These are phyloP conservation scores for Fusarium torulosum DNA, from an alignment of 2,329 filamentous ascomycete genomes.

Conservation along the genomic window DNA sequence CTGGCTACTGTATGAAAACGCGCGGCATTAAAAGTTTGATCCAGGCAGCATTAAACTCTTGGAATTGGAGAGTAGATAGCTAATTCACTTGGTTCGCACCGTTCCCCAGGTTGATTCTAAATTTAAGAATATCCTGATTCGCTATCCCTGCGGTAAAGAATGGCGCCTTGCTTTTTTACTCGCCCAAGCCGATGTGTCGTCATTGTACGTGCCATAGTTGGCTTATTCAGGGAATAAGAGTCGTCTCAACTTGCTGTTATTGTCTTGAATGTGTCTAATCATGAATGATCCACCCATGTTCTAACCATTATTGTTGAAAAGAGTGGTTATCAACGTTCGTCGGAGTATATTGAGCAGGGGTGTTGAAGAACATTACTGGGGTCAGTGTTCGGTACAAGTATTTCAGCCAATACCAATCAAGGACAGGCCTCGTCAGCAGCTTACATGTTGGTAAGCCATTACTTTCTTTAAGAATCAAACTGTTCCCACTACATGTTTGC, in stretches of 20 bases:
- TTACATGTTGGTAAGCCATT: not conserved
- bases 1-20: conserved; percentile 23
- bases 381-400: conserved; percentile 1
- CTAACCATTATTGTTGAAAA: conserved; percentile 7
- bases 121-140: conserved; percentile 4
- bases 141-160: conserved; percentile 14
- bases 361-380: conserved; percentile 6
- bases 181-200: conserved; percentile 40
- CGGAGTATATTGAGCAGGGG: conserved; percentile 14
- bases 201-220: conserved; percentile 43
- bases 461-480: not conserved
- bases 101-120: not conserved
- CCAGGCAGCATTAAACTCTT: conserved; percentile 14
- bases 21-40: conserved; percentile 31
- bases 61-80: not conserved
- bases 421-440: not conserved
- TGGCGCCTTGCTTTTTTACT: conserved; percentile 31
- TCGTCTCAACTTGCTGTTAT: conserved; percentile 22
- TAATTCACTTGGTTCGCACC: not conserved
- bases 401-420: not conserved
- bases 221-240: conserved; percentile 23
- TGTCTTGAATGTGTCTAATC: conserved; percentile 24
- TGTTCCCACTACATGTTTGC: not conserved
- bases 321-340: conserved; percentile 13
- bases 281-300: conserved; percentile 30